These are phyloP conservation scores for Cyberlindnera meyerae DNA, from an alignment of 805 yeast genomes.

Conservation along the genomic window DNA sequence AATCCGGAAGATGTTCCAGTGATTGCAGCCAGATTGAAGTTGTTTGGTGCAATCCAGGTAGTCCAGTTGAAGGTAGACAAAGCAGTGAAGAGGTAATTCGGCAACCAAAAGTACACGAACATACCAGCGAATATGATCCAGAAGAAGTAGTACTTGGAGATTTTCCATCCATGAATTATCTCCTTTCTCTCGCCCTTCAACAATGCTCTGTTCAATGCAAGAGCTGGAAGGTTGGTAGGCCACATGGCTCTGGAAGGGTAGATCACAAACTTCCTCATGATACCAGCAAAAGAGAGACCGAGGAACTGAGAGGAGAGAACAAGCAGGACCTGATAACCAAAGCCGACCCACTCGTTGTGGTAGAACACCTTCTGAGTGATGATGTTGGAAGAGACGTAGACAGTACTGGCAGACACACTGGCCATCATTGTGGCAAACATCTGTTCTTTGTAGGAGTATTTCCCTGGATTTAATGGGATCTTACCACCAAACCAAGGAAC, in stretches of 20 bases:
- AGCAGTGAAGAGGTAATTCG: slow-evolving; percentile 38
- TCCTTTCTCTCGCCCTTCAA: slow-evolving; percentile 32
- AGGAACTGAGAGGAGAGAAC: slow-evolving; percentile 53
- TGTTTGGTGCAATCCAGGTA: slow-evolving; percentile 51
- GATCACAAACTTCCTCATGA: slow-evolving; percentile 52
- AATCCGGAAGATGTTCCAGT: slow-evolving; percentile 44
- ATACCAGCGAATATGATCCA: slow-evolving; percentile 30
- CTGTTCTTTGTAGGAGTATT: slow-evolving; percentile 62
- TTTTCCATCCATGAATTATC: slow-evolving; percentile 30
- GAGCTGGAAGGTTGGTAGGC: slow-evolving; percentile 46
- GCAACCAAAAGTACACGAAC: slow-evolving; percentile 43
- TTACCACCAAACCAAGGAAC: slow-evolving; percentile 36
- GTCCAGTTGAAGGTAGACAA: slow-evolving; percentile 48
- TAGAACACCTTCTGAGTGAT: slow-evolving; percentile 30
- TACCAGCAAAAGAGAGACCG: slow-evolving; percentile 65
- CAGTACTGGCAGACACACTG: slow-evolving; percentile 26
- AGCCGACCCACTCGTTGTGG: slow-evolving; percentile 27
- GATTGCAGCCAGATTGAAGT: slow-evolving; percentile 42
- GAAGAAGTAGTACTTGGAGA: slow-evolving; percentile 32
- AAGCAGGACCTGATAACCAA: slow-evolving; percentile 51
- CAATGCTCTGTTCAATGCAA: slow-evolving; percentile 47
- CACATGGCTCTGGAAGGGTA: slow-evolving; percentile 49
- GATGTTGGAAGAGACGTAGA: slow-evolving; percentile 36
- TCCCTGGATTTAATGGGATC: slow-evolving; percentile 52
- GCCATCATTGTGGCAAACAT: slow-evolving; percentile 51